Base-by-base conservation (phyloP, 2,329 filamentous ascomycete genomes). In the Aspergillus brunneoviolaceus region DNA sequence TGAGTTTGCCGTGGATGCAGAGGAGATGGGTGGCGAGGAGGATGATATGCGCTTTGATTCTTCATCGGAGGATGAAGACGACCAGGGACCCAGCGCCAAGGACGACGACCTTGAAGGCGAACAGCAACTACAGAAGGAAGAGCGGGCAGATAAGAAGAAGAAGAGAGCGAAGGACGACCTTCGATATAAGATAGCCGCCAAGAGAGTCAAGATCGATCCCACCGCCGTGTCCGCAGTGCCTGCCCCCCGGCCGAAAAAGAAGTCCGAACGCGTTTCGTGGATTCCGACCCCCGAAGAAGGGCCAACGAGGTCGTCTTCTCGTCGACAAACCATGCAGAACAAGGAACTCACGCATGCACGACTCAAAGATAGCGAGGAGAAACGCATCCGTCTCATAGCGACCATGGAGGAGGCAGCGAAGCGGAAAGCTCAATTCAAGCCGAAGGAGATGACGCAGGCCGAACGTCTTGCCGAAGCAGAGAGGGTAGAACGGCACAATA, bases 21-120 rank as follows among this genome's bases (percentile, higher is more conserved):
- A 67, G 7, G 76, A 67, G 12, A 84, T 83, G 27, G 76, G 66
- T 7, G 84, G 83, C 11, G 84, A 85, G 57, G 85, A 80, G 2
- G 91, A 89, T 1, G 94, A 97, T 72, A 87, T 91, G 66, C 88
- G 91, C 51, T 89, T 97, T 80, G 92, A 96, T 69, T 93, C 90
- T 14, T 96, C 91, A 0, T 91, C 87, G 0, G 90, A 91, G 64
- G 89, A 92, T 51, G 91, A 95, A 52, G 91, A 96, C 61, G 89
- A 92, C 60, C 87, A 85, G 75, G 81, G 87, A 55, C 82, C 89
- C 1, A 75, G 74, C 60, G 74, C 72, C 56, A 70, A 70, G 42
- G 76, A 82, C 21, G 86, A 95, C 65, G 91, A 96, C 48, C 75
- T 95, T 4, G 90, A 91, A 59, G 95, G 95, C 35, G 95, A 99